Conservation (phyloP, 768 basidiomycete genomes). For the Candolleomyces efflorescens region DNA sequence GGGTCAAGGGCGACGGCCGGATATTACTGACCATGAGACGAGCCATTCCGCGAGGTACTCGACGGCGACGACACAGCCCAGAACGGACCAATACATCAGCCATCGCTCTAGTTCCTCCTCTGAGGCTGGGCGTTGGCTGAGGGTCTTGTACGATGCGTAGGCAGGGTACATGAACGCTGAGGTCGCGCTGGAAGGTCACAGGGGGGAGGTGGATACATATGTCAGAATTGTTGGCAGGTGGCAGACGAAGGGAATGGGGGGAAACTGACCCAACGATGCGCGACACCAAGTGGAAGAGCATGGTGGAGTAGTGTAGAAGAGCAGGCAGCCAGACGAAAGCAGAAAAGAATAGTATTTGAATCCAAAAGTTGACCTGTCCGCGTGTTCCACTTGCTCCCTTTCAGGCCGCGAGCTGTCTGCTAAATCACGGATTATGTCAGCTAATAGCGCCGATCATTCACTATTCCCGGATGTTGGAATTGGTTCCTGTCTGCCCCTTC, state of each 20-base stretch:
- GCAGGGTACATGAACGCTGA: conserved; percentile 87
- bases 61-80: conserved; percentile 74
- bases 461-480: neutral
- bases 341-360: neutral
- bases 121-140: conserved; percentile 81
- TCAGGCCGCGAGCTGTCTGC: neutral
- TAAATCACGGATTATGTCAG: neutral
- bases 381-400: neutral
- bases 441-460: neutral
- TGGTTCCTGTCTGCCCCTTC: neutral
- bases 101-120: conserved; percentile 87
- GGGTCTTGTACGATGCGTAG: conserved; percentile 95
- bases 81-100: conserved; percentile 97
- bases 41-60: conserved; percentile 88
- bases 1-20: neutral
- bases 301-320: conserved; percentile 12
- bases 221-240: neutral
- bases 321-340: neutral
- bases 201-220: too few species aligned
- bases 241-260: neutral
- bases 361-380: neutral
- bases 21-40: conserved; percentile 67
- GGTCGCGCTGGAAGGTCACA: conserved; percentile 43
- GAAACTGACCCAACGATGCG: conserved; percentile 41
- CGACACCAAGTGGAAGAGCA: conserved; percentile 49